Evolutionary conservation across 148 eudicot genomes (phyloP).

Genomic region (Simmondsia chinensis): DNA sequence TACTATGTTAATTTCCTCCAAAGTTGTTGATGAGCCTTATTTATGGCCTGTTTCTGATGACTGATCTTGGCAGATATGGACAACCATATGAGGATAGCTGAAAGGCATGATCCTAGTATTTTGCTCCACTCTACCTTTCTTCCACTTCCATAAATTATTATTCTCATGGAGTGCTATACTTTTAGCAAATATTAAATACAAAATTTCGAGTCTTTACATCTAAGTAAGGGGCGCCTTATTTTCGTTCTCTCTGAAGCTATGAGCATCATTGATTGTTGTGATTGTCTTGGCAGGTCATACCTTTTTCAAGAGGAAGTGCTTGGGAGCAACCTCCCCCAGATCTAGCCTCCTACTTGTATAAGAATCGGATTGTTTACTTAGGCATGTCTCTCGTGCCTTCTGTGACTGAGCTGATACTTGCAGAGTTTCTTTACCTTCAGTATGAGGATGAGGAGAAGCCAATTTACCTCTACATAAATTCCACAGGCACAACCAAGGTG

Average conservation of each 20-base stretch:
- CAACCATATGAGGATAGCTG: background rate
- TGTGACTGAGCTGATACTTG: constrained; percentile 67
- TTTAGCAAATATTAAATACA: too few relatives aligned
- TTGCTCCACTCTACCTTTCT: too few relatives aligned
- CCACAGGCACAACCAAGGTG: constrained; percentile 87
- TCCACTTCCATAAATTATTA: too few relatives aligned
- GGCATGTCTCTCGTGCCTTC: constrained; percentile 73
- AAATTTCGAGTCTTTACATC: too few relatives aligned
- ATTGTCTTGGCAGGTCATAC: constrained; percentile 54
- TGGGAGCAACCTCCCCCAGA: constrained; percentile 97
- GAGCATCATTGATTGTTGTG: too few relatives aligned
- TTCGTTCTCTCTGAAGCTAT: too few relatives aligned
- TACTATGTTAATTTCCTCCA: too few relatives aligned
- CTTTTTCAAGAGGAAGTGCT: constrained; percentile 73
- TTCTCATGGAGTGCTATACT: too few relatives aligned
- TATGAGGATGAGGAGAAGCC: constrained; percentile 74
- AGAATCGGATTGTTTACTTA: constrained; percentile 81
- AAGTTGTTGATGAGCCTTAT: too few relatives aligned
- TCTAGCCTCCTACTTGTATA: constrained; percentile 71
- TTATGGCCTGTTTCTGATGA: too few relatives aligned
- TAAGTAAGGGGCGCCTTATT: too few relatives aligned
- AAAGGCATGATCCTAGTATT: background rate
- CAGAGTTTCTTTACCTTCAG: constrained; percentile 78
- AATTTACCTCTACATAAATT: constrained; percentile 83
- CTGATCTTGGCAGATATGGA: too few relatives aligned